Percentiles rank a stretch among this genome's conserved stretches.
Conservation (phyloP, 2,329 filamentous ascomycete species). For the Pseudogymnoascus sp. region DNA sequence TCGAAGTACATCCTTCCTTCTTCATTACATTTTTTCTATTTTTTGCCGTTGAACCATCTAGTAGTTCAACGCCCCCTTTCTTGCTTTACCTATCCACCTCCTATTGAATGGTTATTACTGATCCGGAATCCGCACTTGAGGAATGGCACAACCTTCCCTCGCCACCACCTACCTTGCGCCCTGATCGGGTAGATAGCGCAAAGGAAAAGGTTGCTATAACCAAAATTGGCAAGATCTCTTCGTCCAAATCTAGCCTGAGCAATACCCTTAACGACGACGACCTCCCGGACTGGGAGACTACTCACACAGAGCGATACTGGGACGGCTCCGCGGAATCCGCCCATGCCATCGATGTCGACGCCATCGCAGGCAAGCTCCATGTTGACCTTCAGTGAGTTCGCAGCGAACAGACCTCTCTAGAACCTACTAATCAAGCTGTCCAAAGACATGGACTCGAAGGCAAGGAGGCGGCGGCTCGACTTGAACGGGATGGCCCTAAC, state of each 20-base stretch:
- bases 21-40: neutral
- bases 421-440: conserved; percentile 34
- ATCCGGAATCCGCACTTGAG: neutral
- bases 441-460: conserved; percentile 53
- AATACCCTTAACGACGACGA: neutral
- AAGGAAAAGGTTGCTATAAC: conserved; percentile 2
- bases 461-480: conserved; percentile 57
- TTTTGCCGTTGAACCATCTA: neutral
- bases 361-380: conserved; percentile 17
- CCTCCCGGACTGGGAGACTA: neutral
- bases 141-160: conserved; percentile 11
- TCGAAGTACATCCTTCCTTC: neutral
- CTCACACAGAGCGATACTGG: conserved; percentile 4
- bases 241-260: neutral
- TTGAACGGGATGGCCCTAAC: conserved; percentile 62
- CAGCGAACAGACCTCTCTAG: neutral
- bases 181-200: conserved; percentile 4
- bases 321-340: conserved; percentile 27
- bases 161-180: conserved; percentile 3
- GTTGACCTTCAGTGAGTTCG: conserved; percentile 18
- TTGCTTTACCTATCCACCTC: neutral
- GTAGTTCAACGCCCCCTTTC: neutral
- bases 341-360: conserved; percentile 27
- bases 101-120: conserved; percentile 11
- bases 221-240: neutral